phyloP scores from a whole-genome alignment of 2,329 filamentous ascomycete species.

The Alternaria solani region DNA sequence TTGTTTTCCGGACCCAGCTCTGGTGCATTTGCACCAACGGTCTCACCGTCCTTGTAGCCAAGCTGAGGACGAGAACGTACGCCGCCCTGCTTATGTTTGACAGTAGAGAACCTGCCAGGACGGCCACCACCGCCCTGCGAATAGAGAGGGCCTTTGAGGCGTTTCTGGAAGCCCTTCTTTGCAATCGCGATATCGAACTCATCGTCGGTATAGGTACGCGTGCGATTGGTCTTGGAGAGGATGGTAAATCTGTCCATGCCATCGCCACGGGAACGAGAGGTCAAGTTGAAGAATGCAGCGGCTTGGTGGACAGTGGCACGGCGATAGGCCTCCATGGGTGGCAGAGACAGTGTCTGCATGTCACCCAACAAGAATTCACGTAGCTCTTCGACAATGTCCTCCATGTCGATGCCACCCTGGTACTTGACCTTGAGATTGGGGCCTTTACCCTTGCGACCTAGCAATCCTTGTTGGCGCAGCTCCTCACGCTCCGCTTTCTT shows the following conservation, averaged over 20 bases:
- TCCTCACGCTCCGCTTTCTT: conserved; percentile 60
- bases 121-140: conserved; percentile 20
- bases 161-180: conserved; percentile 60
- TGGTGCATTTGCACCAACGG: conserved; percentile 84
- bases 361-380: conserved; percentile 71
- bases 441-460: conserved; percentile 55
- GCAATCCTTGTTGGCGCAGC: conserved; percentile 54
- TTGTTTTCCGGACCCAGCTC: conserved; percentile 84
- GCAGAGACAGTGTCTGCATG: conserved; percentile 73
- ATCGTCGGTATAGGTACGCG: conserved; percentile 66
- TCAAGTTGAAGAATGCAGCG: conserved; percentile 76
- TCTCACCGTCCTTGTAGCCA: conserved; percentile 80
- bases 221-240: conserved; percentile 76
- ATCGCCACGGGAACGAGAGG: conserved; percentile 82
- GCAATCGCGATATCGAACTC: conserved; percentile 57
- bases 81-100: conserved; percentile 23
- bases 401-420: conserved; percentile 72
- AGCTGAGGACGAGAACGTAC: conserved; percentile 26
- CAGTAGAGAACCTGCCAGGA: conserved; percentile 15
- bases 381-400: conserved; percentile 77
- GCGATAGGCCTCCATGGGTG: conserved; percentile 81
- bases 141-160: conserved; percentile 36
- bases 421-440: conserved; percentile 73
- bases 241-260: conserved; percentile 77
- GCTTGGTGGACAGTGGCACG: conserved; percentile 83